Base-by-base conservation (phyloP, 2,329 filamentous ascomycete genomes). In the Dactylellina haptotyla region DNA sequence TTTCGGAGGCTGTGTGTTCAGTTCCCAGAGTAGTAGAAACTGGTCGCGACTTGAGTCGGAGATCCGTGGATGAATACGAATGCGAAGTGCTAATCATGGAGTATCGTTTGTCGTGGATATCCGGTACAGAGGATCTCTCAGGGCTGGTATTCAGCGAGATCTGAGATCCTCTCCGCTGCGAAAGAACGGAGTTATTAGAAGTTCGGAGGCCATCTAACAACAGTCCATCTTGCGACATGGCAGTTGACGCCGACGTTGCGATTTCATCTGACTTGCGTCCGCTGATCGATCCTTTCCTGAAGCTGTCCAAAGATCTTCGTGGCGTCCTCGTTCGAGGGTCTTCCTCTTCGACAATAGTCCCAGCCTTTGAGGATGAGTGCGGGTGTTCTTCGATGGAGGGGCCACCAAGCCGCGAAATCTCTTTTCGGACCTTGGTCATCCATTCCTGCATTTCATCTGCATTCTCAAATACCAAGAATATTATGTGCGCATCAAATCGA, bases 401-500 rank as follows among this genome's bases (percentile, higher is more conserved):
- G 14, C 70, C 70, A 20, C 63, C 70, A 9, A 69, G 14, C 16
- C 51, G 69, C 25, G 63, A 67, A 37, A 75, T 69, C 43, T 75
- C 62, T 34, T 63, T 67, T 46, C 70, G 18, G n/a, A 75, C 64
- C 53, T 53, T 67, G 26, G 56, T 51, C 32, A 69, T 23, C 70
- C 70, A 75, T 14, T 75, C 70, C 43, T 75, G 70, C 70, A 75
- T 75, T 9, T 75, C 70, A n/a, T 75, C 70, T 37, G 70, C 70
- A 23, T 46, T 62, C 10, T 75, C 70, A 26, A 75, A 75, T 30
- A 75, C 56, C 16, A 69, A 39, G n/a, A 75, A 57, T 10, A 75
- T 43, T 20, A 69, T 45, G 26, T 66, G 54, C 39, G 69, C 69
- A 57, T 73, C 69, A 30, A 61, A 73, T 50, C 69, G 34, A 25